phyloP scores from a whole-genome alignment of 2,329 filamentous ascomycete species.

The Tympanopsis confertula region DNA sequence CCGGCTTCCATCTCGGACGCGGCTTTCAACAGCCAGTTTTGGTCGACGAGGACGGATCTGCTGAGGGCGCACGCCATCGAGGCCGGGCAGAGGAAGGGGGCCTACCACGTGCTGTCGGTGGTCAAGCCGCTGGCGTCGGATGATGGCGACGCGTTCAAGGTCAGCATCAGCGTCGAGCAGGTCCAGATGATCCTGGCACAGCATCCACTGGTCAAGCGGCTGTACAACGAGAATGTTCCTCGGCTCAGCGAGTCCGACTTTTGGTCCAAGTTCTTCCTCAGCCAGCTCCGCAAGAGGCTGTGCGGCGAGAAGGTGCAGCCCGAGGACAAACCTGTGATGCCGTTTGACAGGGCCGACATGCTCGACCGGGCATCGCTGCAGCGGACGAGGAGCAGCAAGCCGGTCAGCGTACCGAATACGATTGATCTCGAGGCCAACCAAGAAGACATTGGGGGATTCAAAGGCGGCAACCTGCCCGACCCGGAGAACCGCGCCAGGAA shows the following conservation, averaged over 20 bases:
- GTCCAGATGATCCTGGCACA: conserved; percentile 87
- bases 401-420: conserved; percentile 69
- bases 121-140: conserved; percentile 72
- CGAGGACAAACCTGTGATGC: conserved; percentile 61
- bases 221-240: conserved; percentile 88
- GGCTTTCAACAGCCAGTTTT: conserved; percentile 86
- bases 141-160: conserved; percentile 51
- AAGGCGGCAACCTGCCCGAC: conserved; percentile 74
- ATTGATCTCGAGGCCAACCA: conserved; percentile 92
- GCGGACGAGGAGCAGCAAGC: conserved; percentile 39
- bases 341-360: conserved; percentile 78
- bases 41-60: conserved; percentile 77
- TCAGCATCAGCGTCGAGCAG: conserved; percentile 83
- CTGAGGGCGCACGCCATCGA: conserved; percentile 86
- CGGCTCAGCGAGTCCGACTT: conserved; percentile 70
- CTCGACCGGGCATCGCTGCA: conserved; percentile 46
- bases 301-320: conserved; percentile 79
- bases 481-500: conserved; percentile 73
- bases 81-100: conserved; percentile 70
- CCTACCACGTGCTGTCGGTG: conserved; percentile 86
- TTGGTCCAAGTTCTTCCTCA: conserved; percentile 90
- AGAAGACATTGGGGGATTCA: conserved; percentile 78
- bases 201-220: conserved; percentile 77
- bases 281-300: conserved; percentile 77
- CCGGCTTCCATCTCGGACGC: conserved; percentile 70